Conservation (phyloP, 1,284 basidiomycete species). For the Cryptococcus sp. region DNA sequence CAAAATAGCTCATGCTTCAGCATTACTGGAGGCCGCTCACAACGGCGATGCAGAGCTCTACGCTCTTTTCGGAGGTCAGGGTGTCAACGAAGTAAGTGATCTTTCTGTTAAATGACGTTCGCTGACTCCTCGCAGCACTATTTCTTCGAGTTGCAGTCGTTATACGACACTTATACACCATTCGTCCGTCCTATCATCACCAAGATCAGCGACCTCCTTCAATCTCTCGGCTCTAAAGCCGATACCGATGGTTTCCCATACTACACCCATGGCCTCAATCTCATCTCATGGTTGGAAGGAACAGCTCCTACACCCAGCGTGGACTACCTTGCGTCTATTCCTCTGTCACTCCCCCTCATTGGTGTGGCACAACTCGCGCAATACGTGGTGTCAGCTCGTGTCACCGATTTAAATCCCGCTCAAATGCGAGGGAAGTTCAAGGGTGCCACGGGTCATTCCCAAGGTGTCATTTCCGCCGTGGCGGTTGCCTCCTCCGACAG, state of each 20-base stretch:
- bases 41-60: conserved; percentile 77
- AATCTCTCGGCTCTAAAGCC: conserved; percentile 66
- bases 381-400: conserved; percentile 78
- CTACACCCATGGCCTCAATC: conserved; percentile 80
- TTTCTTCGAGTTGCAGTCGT: conserved; percentile 89
- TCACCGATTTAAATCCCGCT: conserved; percentile 72
- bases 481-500: conserved; percentile 78
- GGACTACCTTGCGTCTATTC: conserved; percentile 89
- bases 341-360: conserved; percentile 93
- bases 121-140: conserved; percentile 63
- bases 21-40: conserved; percentile 71
- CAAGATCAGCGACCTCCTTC: conserved; percentile 66
- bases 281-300: conserved; percentile 80
- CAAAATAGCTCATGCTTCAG: conserved; percentile 66
- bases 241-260: conserved; percentile 64
- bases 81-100: conserved; percentile 78
- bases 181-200: conserved; percentile 74
- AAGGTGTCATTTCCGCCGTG: conserved; percentile 91
- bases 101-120: not conserved
- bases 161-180: conserved; percentile 88
- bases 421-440: conserved; percentile 74
- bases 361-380: conserved; percentile 94
- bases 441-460: conserved; percentile 94
- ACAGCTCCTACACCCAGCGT: conserved; percentile 69
- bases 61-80: conserved; percentile 97